Conservation (phyloP, 1,284 basidiomycete genomes). For the Fomitopsis pinicola region DNA sequence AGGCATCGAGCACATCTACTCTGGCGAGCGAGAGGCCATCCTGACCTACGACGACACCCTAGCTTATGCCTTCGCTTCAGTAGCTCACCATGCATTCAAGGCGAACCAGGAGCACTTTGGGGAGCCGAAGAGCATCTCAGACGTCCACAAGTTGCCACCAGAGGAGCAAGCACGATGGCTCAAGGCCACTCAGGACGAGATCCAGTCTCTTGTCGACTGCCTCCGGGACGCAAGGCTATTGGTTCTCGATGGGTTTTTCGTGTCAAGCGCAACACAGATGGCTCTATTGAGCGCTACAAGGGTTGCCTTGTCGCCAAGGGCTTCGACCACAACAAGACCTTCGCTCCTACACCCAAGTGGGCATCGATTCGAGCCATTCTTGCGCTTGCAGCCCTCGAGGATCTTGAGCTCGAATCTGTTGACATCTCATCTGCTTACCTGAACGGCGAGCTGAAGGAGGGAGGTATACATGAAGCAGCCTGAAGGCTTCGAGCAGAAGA, state of each 20-base stretch:
- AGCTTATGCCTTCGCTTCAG: constrained; percentile 1
- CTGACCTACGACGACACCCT: background rate
- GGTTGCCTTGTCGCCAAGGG: constrained; percentile 38
- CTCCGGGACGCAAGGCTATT: constrained; percentile 14
- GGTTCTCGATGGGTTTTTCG: constrained; percentile 32
- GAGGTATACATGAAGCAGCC: constrained; percentile 35
- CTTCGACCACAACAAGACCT: constrained; percentile 37
- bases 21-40: background rate
- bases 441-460: constrained; percentile 35
- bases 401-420: constrained; percentile 32
- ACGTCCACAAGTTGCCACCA: background rate
- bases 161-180: constrained; percentile 6
- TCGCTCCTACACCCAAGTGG: constrained; percentile 31
- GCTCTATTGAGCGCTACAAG: constrained; percentile 29
- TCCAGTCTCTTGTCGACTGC: constrained; percentile 14
- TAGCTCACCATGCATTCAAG: background rate
- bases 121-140: background rate
- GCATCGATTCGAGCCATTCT: constrained; percentile 30
- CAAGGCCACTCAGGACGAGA: constrained; percentile 6
- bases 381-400: constrained; percentile 28
- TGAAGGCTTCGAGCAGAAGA: constrained; percentile 24
- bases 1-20: constrained; percentile 8
- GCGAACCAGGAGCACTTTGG: constrained; percentile 4
- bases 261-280: constrained; percentile 33
- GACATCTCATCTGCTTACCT: constrained; percentile 33